Evolutionary conservation across 2,329 filamentous ascomycete genomes (phyloP).

Genomic region (Teratosphaeria viscida): DNA sequence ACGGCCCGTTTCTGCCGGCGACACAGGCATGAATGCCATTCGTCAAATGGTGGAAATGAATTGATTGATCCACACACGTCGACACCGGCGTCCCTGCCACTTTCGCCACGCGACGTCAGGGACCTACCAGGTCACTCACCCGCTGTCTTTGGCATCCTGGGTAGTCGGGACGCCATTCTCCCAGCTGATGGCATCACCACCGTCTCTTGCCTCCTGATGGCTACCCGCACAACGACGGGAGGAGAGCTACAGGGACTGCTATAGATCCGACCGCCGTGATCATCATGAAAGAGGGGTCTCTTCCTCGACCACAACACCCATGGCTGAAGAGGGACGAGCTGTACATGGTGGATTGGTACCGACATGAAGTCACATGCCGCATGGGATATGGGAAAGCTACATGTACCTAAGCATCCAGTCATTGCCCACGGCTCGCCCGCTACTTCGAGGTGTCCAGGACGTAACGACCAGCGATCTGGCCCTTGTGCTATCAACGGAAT

Average conservation of each 20-base stretch:
- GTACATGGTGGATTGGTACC: background rate
- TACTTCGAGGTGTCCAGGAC: conserved; percentile 65
- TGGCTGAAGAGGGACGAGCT: background rate
- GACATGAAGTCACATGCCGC: background rate
- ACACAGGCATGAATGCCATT: background rate
- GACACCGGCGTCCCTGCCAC: background rate
- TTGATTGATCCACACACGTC: background rate
- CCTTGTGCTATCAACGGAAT: conserved; percentile 33
- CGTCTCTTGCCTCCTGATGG: background rate
- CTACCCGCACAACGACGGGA: background rate
- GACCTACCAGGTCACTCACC: too few species aligned
- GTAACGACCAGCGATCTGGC: conserved; percentile 64
- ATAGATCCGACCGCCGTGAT: background rate
- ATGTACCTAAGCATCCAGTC: background rate
- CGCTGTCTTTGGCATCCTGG: background rate
- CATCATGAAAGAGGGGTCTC: background rate
- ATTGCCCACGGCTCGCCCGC: background rate
- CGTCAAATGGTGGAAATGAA: background rate
- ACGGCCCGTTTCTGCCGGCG: background rate
- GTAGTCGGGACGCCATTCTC: background rate
- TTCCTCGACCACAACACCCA: too few species aligned
- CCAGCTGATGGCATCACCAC: background rate
- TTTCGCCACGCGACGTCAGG: background rate
- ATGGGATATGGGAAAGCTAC: background rate
- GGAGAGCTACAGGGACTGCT: background rate